A percentile compares a stretch with the other conserved stretches of the same genome.
These are phyloP conservation scores for Aaosphaeria arxii DNA, from an alignment of 2,329 filamentous ascomycete genomes.

Conservation along the genomic window DNA sequence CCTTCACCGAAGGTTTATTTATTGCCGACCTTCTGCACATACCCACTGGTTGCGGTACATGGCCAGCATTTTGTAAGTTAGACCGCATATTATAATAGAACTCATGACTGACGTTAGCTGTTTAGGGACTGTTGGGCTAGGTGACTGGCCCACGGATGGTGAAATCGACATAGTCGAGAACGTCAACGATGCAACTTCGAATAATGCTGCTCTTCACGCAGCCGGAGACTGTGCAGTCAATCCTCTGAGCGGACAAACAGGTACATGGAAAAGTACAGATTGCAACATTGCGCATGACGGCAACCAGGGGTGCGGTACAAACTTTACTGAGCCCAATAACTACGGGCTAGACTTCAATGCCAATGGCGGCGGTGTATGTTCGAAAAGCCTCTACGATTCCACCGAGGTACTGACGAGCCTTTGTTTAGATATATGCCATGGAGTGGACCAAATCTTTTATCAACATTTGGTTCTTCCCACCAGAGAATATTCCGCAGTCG, in stretches of 20 bases:
- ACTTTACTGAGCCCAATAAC: slow-evolving; percentile 15
- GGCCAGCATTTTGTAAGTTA: slow-evolving; percentile 29
- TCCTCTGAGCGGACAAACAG: slow-evolving; percentile 38
- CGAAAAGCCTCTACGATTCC: background rate
- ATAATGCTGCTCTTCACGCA: slow-evolving; percentile 44
- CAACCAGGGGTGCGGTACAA: slow-evolving; percentile 17
- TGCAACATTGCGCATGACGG: slow-evolving; percentile 41
- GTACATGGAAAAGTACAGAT: slow-evolving; percentile 42
- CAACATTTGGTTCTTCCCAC: slow-evolving; percentile 75
- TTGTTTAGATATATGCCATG: slow-evolving; percentile 34
- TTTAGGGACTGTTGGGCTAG: slow-evolving; percentile 21
- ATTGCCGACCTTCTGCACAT: slow-evolving; percentile 47
- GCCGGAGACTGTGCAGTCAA: slow-evolving; percentile 36
- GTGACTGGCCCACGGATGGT: slow-evolving; percentile 33
- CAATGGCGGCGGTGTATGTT: slow-evolving; percentile 31
- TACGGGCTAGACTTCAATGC: slow-evolving; percentile 27
- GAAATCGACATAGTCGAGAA: slow-evolving; percentile 44
- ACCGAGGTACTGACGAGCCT: background rate
- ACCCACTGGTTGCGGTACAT: slow-evolving; percentile 46
- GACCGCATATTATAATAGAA: background rate
- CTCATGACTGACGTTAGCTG: slow-evolving; percentile 1
- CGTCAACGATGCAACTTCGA: slow-evolving; percentile 34
- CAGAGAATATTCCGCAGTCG: slow-evolving; percentile 54
- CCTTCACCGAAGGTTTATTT: slow-evolving; percentile 44
- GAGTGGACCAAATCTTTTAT: slow-evolving; percentile 68